phyloP scores from a whole-genome alignment of 495 filamentous ascomycete genomes.

The Lichina pygmaea region DNA sequence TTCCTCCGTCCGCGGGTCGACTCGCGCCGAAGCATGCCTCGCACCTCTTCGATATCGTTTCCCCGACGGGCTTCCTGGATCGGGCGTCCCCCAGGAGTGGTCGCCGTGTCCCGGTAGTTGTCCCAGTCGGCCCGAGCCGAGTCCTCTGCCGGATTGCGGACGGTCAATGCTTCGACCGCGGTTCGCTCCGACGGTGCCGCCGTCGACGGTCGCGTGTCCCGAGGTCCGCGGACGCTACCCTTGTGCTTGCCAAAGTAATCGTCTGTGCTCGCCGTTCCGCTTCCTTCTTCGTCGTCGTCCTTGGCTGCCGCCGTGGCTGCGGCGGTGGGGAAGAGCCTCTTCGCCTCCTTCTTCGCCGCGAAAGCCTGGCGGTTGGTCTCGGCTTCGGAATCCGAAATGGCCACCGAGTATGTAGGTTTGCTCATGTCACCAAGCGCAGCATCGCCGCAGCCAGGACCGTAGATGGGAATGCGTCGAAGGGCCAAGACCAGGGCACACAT shows the following conservation, averaged over 20 bases:
- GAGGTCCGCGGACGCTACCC: not conserved
- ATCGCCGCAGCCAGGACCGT: conserved; percentile 47
- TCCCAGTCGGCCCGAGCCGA: conserved; percentile 12
- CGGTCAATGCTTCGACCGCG: conserved; percentile 18
- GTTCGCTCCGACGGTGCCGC: conserved; percentile 14
- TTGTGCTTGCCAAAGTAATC: conserved; percentile 4
- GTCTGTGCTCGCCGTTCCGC: conserved; percentile 2
- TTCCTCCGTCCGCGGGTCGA: conserved; percentile 19
- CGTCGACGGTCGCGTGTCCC: conserved; percentile 4
- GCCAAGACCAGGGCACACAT: conserved; percentile 83
- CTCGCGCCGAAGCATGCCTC: conserved; percentile 11
- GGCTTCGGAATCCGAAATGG: conserved; percentile 36
- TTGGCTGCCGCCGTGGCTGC: conserved; percentile 4
- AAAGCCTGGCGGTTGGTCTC: conserved; percentile 29
- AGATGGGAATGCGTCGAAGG: conserved; percentile 64
- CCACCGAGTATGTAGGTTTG: conserved; percentile 51
- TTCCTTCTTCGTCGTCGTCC: conserved; percentile 3
- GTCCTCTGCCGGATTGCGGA: conserved; percentile 17
- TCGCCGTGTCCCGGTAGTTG: conserved; percentile 9
- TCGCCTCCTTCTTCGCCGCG: conserved; percentile 30
- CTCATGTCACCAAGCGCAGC: conserved; percentile 36
- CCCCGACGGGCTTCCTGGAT: conserved; percentile 11
- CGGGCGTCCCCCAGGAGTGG: conserved; percentile 7
- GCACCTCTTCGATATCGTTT: conserved; percentile 6
- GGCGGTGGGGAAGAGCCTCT: conserved; percentile 27